A percentile compares a stretch with the other conserved stretches of the same genome.
Conservation (phyloP, 768 basidiomycete species). For the Xerocomus spinulosus region DNA sequence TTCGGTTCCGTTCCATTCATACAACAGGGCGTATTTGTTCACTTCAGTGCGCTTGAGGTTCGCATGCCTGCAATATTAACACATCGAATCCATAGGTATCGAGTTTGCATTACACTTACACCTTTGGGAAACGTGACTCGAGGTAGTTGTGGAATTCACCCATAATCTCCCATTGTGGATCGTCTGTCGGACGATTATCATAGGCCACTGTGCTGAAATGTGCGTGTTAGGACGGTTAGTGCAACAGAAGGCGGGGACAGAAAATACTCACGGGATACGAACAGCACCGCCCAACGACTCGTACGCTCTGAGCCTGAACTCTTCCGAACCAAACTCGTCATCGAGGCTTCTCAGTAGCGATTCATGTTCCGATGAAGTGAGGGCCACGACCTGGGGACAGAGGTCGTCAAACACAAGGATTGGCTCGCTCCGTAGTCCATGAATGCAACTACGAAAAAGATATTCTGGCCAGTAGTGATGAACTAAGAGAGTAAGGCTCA, state of each 20-base stretch:
- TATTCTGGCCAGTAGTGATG: constrained; percentile 5
- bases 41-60: neutral
- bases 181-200: neutral
- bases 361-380: neutral
- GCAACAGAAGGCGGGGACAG: neutral
- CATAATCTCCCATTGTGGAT: neutral
- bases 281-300: neutral
- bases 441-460: too few species aligned
- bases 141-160: neutral
- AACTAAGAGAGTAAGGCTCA: constrained; percentile 8
- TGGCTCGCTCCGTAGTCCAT: neutral
- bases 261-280: neutral
- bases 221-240: neutral
- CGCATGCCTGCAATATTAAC: neutral
- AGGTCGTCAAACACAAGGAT: constrained; percentile 5
- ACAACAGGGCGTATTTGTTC: neutral
- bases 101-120: neutral
- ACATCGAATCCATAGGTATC: neutral
- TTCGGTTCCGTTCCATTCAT: neutral
- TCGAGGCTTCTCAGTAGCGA: neutral
- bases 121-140: neutral
- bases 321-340: neutral
- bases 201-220: neutral
- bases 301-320: neutral
- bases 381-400: too few species aligned